A percentile compares a stretch with the other conserved stretches of the same genome.
These are phyloP conservation scores for Phytophthora sp. DNA, from an alignment of 352 stramenopile species.

Conservation along the genomic window DNA sequence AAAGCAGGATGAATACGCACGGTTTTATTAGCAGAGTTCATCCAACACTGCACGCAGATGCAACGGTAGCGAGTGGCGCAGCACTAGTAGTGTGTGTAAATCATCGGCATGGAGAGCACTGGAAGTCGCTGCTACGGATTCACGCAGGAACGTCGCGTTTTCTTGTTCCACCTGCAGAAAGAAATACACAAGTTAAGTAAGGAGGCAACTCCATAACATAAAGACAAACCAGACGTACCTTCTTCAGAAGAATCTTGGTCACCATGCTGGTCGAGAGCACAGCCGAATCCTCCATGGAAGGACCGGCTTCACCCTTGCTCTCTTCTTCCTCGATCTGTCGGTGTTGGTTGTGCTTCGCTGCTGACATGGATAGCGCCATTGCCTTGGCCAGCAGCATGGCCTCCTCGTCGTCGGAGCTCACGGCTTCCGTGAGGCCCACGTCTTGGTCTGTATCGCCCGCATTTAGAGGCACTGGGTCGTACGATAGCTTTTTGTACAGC, in stretches of 20 bases:
- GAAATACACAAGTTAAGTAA: slow-evolving; percentile 10
- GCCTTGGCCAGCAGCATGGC: slow-evolving; percentile 88
- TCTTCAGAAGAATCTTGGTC: slow-evolving; percentile 57
- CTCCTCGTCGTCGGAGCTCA: slow-evolving; percentile 64
- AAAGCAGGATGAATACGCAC: slow-evolving; percentile 1
- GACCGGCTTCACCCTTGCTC: slow-evolving; percentile 37
- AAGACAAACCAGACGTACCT: slow-evolving; percentile 40
- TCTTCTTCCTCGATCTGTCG: slow-evolving; percentile 47
- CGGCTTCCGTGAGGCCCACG: slow-evolving; percentile 6
- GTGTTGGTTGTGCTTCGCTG: slow-evolving; percentile 56
- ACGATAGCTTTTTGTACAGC: slow-evolving; percentile 88
- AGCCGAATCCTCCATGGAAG: slow-evolving; percentile 12
- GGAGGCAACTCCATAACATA: not conserved
- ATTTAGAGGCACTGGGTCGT: slow-evolving; percentile 33
- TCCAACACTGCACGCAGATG: slow-evolving; percentile 49
- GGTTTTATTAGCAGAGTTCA: slow-evolving; percentile 34
- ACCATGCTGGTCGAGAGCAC: slow-evolving; percentile 35
- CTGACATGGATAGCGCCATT: slow-evolving; percentile 90
- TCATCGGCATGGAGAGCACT: slow-evolving; percentile 68
- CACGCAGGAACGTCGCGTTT: slow-evolving; percentile 63
- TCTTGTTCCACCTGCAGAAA: slow-evolving; percentile 67
- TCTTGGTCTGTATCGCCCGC: slow-evolving; percentile 15
- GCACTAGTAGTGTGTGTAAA: slow-evolving; percentile 63
- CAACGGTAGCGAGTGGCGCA: slow-evolving; percentile 56
- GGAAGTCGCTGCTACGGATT: slow-evolving; percentile 54